phyloP scores from a whole-genome alignment of 1,284 basidiomycete species.

The Irpex sp. region DNA sequence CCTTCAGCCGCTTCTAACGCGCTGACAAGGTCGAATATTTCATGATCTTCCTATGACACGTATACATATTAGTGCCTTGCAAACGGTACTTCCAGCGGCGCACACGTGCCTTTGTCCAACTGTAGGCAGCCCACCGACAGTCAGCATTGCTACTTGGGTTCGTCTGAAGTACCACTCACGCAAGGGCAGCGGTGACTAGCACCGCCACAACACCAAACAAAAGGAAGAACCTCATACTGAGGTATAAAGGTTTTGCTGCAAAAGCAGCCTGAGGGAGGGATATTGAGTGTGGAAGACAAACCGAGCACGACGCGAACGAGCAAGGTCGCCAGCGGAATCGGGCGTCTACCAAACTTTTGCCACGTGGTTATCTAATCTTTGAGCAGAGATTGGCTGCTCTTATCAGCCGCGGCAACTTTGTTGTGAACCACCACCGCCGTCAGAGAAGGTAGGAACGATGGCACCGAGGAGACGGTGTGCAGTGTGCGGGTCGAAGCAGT shows the following conservation, averaged over 20 bases:
- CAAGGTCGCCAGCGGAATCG: background rate
- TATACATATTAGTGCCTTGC: background rate
- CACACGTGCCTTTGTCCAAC: constrained; percentile 61
- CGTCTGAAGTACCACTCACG: constrained; percentile 23
- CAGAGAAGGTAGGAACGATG: constrained; percentile 31
- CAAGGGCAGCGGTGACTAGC: constrained; percentile 26
- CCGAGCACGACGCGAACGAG: background rate
- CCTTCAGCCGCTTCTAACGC: constrained; percentile 81
- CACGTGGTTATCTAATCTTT: constrained; percentile 23
- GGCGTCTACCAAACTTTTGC: background rate
- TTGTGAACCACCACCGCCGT: background rate
- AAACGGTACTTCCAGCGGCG: background rate
- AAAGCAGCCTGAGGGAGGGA: background rate
- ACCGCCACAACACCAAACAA: constrained; percentile 24
- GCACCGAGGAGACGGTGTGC: constrained; percentile 53
- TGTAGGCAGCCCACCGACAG: constrained; percentile 18
- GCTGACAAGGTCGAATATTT: constrained; percentile 93
- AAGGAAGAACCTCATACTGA: constrained; percentile 27
- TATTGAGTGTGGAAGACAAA: background rate
- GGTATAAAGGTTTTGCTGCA: background rate
- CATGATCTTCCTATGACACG: constrained; percentile 71
- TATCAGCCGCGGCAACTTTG: background rate
- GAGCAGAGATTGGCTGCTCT: background rate
- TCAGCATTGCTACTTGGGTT: background rate
- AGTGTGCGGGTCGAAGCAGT: constrained; percentile 69